phyloP scores from a whole-genome alignment of 1,284 basidiomycete genomes.

The Cryptococcus sp. region DNA sequence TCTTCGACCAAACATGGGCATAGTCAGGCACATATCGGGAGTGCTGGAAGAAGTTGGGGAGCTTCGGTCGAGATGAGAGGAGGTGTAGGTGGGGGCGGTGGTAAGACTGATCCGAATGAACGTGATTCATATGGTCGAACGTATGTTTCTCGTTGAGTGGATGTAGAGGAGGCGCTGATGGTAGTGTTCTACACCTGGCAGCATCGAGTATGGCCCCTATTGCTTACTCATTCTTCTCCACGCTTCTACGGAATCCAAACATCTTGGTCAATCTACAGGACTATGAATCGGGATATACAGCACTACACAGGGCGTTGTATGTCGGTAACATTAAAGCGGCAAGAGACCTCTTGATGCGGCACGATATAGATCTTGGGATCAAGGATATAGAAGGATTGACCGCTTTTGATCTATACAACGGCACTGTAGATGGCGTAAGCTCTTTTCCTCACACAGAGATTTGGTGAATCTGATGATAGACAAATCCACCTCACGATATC shows the following conservation, averaged over 20 bases:
- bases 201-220: conserved; percentile 62
- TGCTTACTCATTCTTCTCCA: conserved; percentile 71
- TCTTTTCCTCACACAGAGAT: too few relatives aligned
- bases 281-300: conserved; percentile 82
- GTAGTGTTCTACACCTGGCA: conserved; percentile 73
- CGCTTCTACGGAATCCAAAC: conserved; percentile 70
- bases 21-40: conserved; percentile 39
- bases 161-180: conserved; percentile 62
- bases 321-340: conserved; percentile 75
- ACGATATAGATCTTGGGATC: conserved; percentile 67
- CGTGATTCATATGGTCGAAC: conserved; percentile 39
- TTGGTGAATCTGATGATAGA: conserved; percentile 47
- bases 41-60: conserved; percentile 61
- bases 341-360: conserved; percentile 67
- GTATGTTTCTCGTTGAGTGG: conserved; percentile 63
- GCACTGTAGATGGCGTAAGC: conserved; percentile 65
- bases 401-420: conserved; percentile 90
- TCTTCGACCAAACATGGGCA: conserved; percentile 43
- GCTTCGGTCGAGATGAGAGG: conserved; percentile 48
- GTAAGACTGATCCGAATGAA: conserved; percentile 46
- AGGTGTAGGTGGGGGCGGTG: conserved; percentile 16
- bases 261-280: conserved; percentile 81
- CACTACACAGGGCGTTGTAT: conserved; percentile 88
- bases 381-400: conserved; percentile 91
- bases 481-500: conserved; percentile 49